Base-by-base conservation (phyloP, 352 stramenopile genomes). In the Phytophthora foliorum region DNA sequence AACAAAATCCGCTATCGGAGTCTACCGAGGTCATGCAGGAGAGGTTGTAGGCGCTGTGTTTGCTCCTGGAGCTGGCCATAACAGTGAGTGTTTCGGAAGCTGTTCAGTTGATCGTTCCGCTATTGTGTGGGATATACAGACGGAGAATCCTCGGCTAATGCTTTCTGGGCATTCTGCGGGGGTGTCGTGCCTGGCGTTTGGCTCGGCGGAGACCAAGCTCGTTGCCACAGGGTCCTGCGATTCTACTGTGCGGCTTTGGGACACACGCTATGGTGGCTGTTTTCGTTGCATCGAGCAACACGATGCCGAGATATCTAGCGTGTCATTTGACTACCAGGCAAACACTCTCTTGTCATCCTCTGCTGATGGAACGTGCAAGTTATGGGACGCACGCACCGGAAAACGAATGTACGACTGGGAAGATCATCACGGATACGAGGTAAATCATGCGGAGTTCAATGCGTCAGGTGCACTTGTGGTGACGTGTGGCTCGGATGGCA, bases 31-130 rank as follows among this genome's bases (percentile, higher is more conserved):
- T 0, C 87, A 94, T 27, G 69, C 84, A 54, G 77, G 74, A 6
- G 84, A 92, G 50, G 68, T 94, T 24, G 82, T 93, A 10, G 61
- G 76, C 3, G 71, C 80, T 8, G 67, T 69, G 4, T 93, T 93
- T 60, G 57, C 70, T 14, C 53, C 71, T 6, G 54, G 48, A 0
- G 78, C 78, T 9, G 42, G 39, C 13, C 3, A 34, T 31, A 57
- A 25, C 34, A 63, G 17, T 9, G 69, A 79, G 9, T 57, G 50
- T 19, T 92, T 93, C 53, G 82, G 75, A 19, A 93, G 83, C 66
- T 91, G 74, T 60, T 94, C 87, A 2, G 88, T 92, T 70, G 87
- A 93, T 58, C 81, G 78, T 50, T 87, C 81, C 9, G 73, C 83
- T 0, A 84, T 87, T 5, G n/a, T 94, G 4, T 94, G 87, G 87